Conservation (phyloP, 352 stramenopile species). For the Phytophthora cactorum region DNA sequence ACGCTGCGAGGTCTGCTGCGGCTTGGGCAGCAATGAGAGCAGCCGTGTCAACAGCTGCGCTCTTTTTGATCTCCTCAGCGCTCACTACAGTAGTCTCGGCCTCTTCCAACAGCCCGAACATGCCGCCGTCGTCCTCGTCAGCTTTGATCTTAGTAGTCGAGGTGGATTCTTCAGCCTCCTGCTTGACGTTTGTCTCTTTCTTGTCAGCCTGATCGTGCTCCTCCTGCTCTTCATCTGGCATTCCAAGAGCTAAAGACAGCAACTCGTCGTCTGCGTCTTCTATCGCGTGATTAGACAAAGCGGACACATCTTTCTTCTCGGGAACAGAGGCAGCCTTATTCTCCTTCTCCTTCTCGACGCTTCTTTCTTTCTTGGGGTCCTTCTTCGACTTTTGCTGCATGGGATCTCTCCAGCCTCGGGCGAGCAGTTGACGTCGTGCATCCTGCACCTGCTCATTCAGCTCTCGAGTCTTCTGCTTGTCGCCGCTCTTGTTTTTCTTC, state of each 20-base stretch:
- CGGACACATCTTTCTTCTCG: not conserved
- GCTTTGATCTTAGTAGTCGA: slow-evolving; percentile 3
- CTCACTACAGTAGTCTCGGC: slow-evolving; percentile 42
- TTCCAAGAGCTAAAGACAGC: slow-evolving; percentile 28
- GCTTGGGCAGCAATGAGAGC: slow-evolving; percentile 31
- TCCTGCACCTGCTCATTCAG: slow-evolving; percentile 48
- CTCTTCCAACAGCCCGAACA: slow-evolving; percentile 52
- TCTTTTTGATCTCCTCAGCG: slow-evolving; percentile 52
- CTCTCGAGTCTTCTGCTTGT: slow-evolving; percentile 41
- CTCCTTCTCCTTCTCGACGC: slow-evolving; percentile 31
- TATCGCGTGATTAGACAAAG: not conserved
- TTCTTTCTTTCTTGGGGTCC: slow-evolving; percentile 50
- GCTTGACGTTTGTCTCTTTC: slow-evolving; percentile 2
- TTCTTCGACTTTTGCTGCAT: slow-evolving; percentile 49
- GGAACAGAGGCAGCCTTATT: slow-evolving; percentile 5
- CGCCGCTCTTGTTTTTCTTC: slow-evolving; percentile 63
- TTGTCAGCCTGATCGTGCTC: not conserved
- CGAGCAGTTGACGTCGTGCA: slow-evolving; percentile 46
- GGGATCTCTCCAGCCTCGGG: slow-evolving; percentile 55
- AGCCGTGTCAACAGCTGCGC: slow-evolving; percentile 33
- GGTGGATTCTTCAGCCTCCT: not conserved
- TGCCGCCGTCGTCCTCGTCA: slow-evolving; percentile 26
- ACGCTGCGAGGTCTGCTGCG: slow-evolving; percentile 22
- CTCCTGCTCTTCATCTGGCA: slow-evolving; percentile 14
- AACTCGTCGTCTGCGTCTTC: slow-evolving; percentile 37